A percentile compares a stretch with the other conserved stretches of the same genome.
Conservation (phyloP, 2,329 filamentous ascomycete genomes). For the Mollisiaceae sp. region DNA sequence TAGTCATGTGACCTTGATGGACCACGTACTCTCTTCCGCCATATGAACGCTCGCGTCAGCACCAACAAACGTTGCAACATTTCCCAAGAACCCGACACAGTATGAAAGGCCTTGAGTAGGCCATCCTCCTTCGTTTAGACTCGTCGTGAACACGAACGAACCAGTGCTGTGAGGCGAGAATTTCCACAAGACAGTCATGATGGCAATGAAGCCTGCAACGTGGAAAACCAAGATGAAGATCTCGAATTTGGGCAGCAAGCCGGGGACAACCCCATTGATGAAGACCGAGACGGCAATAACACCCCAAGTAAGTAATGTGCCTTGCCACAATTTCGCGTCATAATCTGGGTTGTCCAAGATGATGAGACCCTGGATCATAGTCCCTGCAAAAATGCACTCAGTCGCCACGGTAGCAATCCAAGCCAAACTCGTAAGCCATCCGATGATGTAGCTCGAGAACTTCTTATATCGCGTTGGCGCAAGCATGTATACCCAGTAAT, state of each 20-base stretch:
- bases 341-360: conserved; percentile 49
- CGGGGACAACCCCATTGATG: conserved; percentile 55
- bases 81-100: conserved; percentile 50
- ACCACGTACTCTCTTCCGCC: conserved; percentile 46
- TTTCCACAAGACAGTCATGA: conserved; percentile 41
- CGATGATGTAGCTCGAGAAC: conserved; percentile 59
- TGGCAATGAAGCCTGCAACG: conserved; percentile 43
- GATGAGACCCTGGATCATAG: conserved; percentile 54
- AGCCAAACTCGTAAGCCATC: conserved; percentile 65
- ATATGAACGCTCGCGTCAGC: conserved; percentile 47
- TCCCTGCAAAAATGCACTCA: conserved; percentile 55
- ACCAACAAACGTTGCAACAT: conserved; percentile 47
- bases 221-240: conserved; percentile 55
- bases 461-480: conserved; percentile 54
- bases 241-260: conserved; percentile 54
- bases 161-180: conserved; percentile 40
- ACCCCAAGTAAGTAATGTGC: conserved; percentile 54
- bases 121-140: conserved; percentile 52
- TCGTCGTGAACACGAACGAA: conserved; percentile 48
- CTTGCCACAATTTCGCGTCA: conserved; percentile 51
- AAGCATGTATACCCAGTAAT: conserved; percentile 63
- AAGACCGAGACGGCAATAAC: conserved; percentile 53
- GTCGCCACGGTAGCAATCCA: conserved; percentile 79
- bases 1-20: background rate
- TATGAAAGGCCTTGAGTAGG: conserved; percentile 50